Conservation (phyloP, 2,329 filamentous ascomycete species). For the Monilinia polystroma region DNA sequence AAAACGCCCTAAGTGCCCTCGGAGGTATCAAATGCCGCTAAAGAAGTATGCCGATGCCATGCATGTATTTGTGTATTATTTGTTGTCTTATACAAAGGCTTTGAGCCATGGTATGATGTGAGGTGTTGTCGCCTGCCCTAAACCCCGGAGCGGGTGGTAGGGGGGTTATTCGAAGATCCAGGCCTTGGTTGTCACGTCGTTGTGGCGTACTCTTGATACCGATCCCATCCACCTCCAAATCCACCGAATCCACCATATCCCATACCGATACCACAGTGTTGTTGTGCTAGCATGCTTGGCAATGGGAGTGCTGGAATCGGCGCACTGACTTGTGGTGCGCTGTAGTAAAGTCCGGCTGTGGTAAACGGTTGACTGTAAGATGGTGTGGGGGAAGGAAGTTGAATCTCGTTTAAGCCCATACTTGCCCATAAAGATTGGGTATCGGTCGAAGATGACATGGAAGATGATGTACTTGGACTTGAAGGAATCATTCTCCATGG, state of each 20-base stretch:
- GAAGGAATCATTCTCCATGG: slow-evolving; percentile 90
- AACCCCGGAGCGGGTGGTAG: slow-evolving; percentile 52
- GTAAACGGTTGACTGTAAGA: slow-evolving; percentile 78
- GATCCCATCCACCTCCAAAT: slow-evolving; percentile 72
- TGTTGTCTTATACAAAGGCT: slow-evolving; percentile 26
- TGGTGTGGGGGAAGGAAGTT: slow-evolving; percentile 74
- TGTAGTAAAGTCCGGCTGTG: slow-evolving; percentile 74
- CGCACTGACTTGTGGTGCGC: slow-evolving; percentile 70
- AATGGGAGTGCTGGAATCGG: slow-evolving; percentile 76
- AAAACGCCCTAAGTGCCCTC: slow-evolving; percentile 34
- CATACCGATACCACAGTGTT: slow-evolving; percentile 75
- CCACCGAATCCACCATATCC: slow-evolving; percentile 70
- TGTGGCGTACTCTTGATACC: slow-evolving; percentile 79
- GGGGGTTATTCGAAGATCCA: slow-evolving; percentile 44
- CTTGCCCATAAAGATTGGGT: slow-evolving; percentile 75
- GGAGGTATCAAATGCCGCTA: slow-evolving; percentile 41
- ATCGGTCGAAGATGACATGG: slow-evolving; percentile 52
- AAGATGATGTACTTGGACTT: slow-evolving; percentile 74
- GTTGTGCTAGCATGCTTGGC: slow-evolving; percentile 81
- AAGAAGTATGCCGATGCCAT: slow-evolving; percentile 29
- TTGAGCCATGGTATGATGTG: slow-evolving; percentile 24
- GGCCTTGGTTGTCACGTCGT: slow-evolving; percentile 74
- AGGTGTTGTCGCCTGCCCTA: slow-evolving; percentile 37
- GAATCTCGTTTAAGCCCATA: slow-evolving; percentile 71
- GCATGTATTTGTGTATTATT: slow-evolving; percentile 22